These are phyloP conservation scores for Pestalotiopsis sp. DNA, from an alignment of 2,329 filamentous ascomycete species.

Conservation along the genomic window DNA sequence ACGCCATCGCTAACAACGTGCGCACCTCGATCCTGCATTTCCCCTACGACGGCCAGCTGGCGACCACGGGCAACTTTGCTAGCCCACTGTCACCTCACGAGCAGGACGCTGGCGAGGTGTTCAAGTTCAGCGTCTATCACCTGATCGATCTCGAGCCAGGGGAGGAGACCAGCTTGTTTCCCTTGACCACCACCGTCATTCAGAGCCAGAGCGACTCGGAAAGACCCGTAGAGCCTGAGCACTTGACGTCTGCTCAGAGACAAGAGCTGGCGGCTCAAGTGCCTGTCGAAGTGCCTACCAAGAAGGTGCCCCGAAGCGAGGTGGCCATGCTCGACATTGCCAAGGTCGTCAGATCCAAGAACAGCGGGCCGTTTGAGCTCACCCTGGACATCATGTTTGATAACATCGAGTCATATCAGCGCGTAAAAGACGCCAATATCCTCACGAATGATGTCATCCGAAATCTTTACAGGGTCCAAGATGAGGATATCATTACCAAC, in stretches of 20 bases:
- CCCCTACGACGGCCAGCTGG: constrained; percentile 39
- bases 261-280: constrained; percentile 9
- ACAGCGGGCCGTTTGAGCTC: neutral
- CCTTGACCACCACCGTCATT: neutral
- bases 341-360: constrained; percentile 31
- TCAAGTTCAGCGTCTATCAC: constrained; percentile 38
- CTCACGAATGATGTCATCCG: constrained; percentile 28
- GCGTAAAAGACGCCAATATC: constrained; percentile 31
- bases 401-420: constrained; percentile 25
- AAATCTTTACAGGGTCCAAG: constrained; percentile 28
- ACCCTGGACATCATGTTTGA: constrained; percentile 32
- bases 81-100: constrained; percentile 34
- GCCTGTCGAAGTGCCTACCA: neutral
- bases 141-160: constrained; percentile 29
- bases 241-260: constrained; percentile 8
- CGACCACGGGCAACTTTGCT: constrained; percentile 41
- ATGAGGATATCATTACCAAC: constrained; percentile 29
- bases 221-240: neutral
- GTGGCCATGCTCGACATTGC: constrained; percentile 28
- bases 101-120: constrained; percentile 31
- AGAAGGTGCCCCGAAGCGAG: constrained; percentile 2
- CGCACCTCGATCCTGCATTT: constrained; percentile 30
- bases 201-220: neutral
- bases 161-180: constrained; percentile 15
- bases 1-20: constrained; percentile 18